These are phyloP conservation scores for Berkeleyomyces basicola DNA, from an alignment of 2,329 filamentous ascomycete genomes.

Conservation along the genomic window DNA sequence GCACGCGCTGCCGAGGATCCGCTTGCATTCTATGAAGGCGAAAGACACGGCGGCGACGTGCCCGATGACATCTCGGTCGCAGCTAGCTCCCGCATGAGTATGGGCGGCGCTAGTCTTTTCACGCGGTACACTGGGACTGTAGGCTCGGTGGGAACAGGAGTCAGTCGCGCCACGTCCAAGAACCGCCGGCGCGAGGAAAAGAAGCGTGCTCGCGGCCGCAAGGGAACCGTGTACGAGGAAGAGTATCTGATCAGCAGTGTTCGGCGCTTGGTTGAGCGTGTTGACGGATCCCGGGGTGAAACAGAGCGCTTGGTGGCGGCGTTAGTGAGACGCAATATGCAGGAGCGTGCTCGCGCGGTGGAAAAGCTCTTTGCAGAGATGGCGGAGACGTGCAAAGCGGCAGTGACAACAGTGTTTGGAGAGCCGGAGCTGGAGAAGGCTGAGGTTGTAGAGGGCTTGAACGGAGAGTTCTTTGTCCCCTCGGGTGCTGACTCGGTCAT, in stretches of 20 bases:
- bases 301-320: conserved; percentile 59
- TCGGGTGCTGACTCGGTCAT: conserved; percentile 37
- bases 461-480: conserved; percentile 20
- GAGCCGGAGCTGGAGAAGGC: conserved; percentile 15
- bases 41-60: conserved; percentile 50
- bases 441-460: conserved; percentile 15
- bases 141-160: conserved; percentile 54
- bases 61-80: conserved; percentile 89
- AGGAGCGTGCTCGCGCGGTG: conserved; percentile 66
- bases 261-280: conserved; percentile 62
- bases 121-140: conserved; percentile 73
- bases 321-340: conserved; percentile 65
- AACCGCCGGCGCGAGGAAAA: conserved; percentile 82
- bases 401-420: conserved; percentile 53
- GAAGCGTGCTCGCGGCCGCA: conserved; percentile 85
- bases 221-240: conserved; percentile 94
- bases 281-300: conserved; percentile 58
- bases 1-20: conserved; percentile 70
- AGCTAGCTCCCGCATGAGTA: conserved; percentile 61
- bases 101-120: conserved; percentile 65
- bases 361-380: conserved; percentile 61
- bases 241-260: conserved; percentile 90
- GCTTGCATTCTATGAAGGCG: conserved; percentile 74
- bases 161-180: conserved; percentile 67
- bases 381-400: conserved; percentile 47